Percentiles rank a stretch among this genome's conserved stretches.
Evolutionary conservation across 2,329 filamentous ascomycete species (phyloP).

Genomic region (Fusarium pilosicola): DNA sequence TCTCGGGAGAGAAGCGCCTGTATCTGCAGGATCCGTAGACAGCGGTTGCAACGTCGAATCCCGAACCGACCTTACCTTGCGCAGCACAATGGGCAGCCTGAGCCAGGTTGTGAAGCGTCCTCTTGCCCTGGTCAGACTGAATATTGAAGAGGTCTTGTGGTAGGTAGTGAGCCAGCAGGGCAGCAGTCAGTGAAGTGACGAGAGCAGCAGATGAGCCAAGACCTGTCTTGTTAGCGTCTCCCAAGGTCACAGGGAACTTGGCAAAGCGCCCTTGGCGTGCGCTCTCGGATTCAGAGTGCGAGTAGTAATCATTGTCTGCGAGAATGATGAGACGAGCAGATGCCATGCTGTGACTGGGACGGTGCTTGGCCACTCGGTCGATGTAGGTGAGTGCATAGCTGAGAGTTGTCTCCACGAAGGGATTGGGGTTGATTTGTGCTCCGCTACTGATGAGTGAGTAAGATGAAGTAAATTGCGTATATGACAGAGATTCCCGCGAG

Average conservation of each 20-base stretch:
- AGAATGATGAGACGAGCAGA: slow-evolving; percentile 85
- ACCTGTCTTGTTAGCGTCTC: slow-evolving; percentile 91
- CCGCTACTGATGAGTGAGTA: slow-evolving; percentile 52
- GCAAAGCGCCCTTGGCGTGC: slow-evolving; percentile 68
- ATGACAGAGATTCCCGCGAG: neutral
- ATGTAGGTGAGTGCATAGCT: slow-evolving; percentile 89
- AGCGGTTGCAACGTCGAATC: slow-evolving; percentile 93
- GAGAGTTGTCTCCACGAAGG: slow-evolving; percentile 92
- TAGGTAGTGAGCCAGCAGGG: slow-evolving; percentile 81
- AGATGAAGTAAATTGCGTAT: neutral
- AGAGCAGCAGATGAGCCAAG: slow-evolving; percentile 94
- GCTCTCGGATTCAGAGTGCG: slow-evolving; percentile 57
- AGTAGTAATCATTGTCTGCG: slow-evolving; percentile 98
- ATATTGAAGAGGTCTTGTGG: slow-evolving; percentile 67
- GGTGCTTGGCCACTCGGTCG: slow-evolving; percentile 53
- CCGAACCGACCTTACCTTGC: slow-evolving; percentile 95
- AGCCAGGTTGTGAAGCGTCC: slow-evolving; percentile 86
- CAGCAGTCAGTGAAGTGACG: slow-evolving; percentile 85
- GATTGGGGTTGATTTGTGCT: slow-evolving; percentile 66
- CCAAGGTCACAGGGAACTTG: slow-evolving; percentile 79
- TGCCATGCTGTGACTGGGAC: slow-evolving; percentile 62
- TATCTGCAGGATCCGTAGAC: slow-evolving; percentile 93
- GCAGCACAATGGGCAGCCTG: slow-evolving; percentile 95
- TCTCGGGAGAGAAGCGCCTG: slow-evolving; percentile 85
- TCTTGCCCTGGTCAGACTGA: slow-evolving; percentile 60